Evolutionary conservation across 2,329 filamentous ascomycete genomes (phyloP), one percentile per base, ranked within the genome.

Genomic region (Ramularia endophylla): DNA sequence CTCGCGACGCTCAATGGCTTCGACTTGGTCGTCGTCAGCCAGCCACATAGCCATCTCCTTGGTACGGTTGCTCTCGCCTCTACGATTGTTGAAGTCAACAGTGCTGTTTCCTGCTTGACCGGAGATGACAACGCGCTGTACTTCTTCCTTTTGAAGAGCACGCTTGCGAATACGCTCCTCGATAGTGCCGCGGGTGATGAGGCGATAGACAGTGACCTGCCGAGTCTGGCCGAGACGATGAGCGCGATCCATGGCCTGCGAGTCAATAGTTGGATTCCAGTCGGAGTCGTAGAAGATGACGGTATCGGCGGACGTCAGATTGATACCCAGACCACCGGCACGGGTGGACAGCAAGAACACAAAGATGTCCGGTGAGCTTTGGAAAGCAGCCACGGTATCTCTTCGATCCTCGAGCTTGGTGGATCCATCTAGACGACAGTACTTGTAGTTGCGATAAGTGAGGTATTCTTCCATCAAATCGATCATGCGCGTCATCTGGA

Each of bases 401-500:
- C 92, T 83, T 65, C 92, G 81, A 63, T 98, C 92, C 65, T 98
- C 92, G 38, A 98, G 76, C 65, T 97, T 98, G 31, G 92, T 98
- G 13, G 88, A 95, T 61, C 92, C 92, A 58, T 98, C 92, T 32
- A 98, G 76, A 46, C 92, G 86, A 58, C 90, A 94, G 69, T 95
- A 98, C 66, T 94, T 95, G 81, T 95, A 97, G 69, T 97, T 95
- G 63, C 92, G 87, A 70, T 97, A 97, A 0, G 92, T 97, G 44
- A 98, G 74, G 57, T 97, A 98, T 67, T 98, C 92, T 65, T 98
- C 92, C 86, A 97, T 97, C 46, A 98, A 73, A 63, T 98, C 90
- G 60, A 98, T 97, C 92, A 98, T 98, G 60, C 87, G 85, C 3
- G 92, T 98, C 92, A 98, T 98, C 73, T 98, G 92, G 85, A 98